phyloP scores from a whole-genome alignment of 768 basidiomycete species.

The Gymnopilus dilepis region DNA sequence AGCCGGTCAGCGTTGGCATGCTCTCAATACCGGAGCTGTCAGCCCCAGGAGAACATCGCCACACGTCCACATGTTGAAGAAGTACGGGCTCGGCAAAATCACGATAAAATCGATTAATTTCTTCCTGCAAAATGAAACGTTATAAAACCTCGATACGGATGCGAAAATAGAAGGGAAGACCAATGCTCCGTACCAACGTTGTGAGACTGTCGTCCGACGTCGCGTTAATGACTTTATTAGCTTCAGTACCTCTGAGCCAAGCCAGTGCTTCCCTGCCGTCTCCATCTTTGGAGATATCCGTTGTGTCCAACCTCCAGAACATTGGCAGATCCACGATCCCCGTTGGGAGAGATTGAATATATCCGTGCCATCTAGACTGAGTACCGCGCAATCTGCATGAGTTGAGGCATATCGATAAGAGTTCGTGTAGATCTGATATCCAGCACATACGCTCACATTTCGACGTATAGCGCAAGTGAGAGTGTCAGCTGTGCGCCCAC shows the following conservation, averaged over 20 bases:
- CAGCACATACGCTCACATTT: constrained; percentile 49
- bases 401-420: constrained; percentile 7
- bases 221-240: constrained; percentile 29
- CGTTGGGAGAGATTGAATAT: constrained; percentile 67
- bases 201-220: constrained; percentile 23
- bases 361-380: constrained; percentile 65
- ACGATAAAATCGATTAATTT: constrained; percentile 42
- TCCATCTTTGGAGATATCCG: constrained; percentile 15
- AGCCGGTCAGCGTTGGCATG: constrained; percentile 42
- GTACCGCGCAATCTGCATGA: constrained; percentile 49
- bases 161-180: neutral
- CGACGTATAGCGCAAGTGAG: constrained; percentile 65
- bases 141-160: neutral
- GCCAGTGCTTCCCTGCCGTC: constrained; percentile 38
- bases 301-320: constrained; percentile 51
- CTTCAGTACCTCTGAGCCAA: constrained; percentile 53
- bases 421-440: neutral
- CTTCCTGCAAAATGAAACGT: constrained; percentile 30
- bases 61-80: constrained; percentile 22
- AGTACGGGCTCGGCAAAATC: constrained; percentile 40
- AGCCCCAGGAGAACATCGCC: constrained; percentile 7
- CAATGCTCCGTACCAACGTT: constrained; percentile 29
- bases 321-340: constrained; percentile 59
- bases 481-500: constrained; percentile 64
- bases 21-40: constrained; percentile 1